Conservation (phyloP, 2,329 filamentous ascomycete species). For the Colletotrichum godetiae region DNA sequence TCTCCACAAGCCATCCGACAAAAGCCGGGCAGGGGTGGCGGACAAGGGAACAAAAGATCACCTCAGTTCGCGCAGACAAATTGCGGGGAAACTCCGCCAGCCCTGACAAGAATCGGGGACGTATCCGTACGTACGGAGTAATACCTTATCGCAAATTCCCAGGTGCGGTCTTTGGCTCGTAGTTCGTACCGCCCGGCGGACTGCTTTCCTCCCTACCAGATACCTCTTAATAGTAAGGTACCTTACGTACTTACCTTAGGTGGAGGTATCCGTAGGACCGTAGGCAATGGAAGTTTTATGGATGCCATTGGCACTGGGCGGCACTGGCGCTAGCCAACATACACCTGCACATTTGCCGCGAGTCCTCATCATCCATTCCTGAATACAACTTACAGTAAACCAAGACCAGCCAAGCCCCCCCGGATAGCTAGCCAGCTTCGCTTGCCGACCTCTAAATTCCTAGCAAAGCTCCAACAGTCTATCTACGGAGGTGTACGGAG, state of each 20-base stretch:
- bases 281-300: too few relatives aligned
- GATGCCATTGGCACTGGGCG: too few relatives aligned
- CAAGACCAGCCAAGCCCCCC: background rate
- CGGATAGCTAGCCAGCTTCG: background rate
- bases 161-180: background rate
- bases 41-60: constrained; percentile 14
- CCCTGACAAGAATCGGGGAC: constrained; percentile 10
- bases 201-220: background rate
- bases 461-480: too few relatives aligned
- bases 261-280: too few relatives aligned
- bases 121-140: background rate
- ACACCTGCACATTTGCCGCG: background rate
- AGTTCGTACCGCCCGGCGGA: background rate
- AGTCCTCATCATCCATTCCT: background rate
- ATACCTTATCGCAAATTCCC: background rate
- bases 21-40: constrained; percentile 5
- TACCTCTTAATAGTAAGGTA: too few relatives aligned
- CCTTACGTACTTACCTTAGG: too few relatives aligned
- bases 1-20: constrained; percentile 8
- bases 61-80: constrained; percentile 10
- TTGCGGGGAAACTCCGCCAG: constrained; percentile 31
- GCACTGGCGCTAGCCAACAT: background rate
- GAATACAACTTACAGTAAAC: background rate
- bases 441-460: background rate
- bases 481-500: too few relatives aligned